Percentiles rank a stretch among this genome's conserved stretches.
phyloP scores from a whole-genome alignment of 768 basidiomycete species.

The Epithele typhae region DNA sequence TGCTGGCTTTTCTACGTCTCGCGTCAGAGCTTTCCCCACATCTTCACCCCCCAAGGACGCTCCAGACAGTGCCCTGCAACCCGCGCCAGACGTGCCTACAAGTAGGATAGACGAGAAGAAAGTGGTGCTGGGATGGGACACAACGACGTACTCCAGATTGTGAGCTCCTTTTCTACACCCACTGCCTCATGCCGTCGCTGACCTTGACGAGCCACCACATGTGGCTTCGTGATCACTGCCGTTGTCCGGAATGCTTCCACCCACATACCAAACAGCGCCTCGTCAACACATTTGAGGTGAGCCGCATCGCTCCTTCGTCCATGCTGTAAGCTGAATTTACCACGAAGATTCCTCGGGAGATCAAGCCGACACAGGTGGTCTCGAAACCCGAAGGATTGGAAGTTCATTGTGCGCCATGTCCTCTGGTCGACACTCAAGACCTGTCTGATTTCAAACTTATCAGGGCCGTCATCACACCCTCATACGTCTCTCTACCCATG shows the following conservation, averaged over 20 bases:
- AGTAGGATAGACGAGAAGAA: slow-evolving; percentile 51
- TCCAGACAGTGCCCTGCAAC: neutral
- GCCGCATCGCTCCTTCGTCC: neutral
- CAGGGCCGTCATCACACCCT: slow-evolving; percentile 53
- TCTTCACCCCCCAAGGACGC: too few species aligned
- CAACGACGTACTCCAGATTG: slow-evolving; percentile 73
- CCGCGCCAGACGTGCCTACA: slow-evolving; percentile 19
- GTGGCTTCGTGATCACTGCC: slow-evolving; percentile 91
- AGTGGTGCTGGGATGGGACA: slow-evolving; percentile 72
- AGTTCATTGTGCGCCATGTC: slow-evolving; percentile 59
- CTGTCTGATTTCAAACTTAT: too few species aligned
- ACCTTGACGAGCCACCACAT: slow-evolving; percentile 68
- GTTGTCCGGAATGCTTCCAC: slow-evolving; percentile 85
- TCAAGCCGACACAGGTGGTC: slow-evolving; percentile 58
- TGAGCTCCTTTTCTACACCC: slow-evolving; percentile 33
- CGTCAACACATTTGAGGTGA: slow-evolving; percentile 77
- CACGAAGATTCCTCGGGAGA: slow-evolving; percentile 67
- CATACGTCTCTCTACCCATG: slow-evolving; percentile 88
- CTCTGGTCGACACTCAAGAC: too few species aligned
- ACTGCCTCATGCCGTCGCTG: neutral
- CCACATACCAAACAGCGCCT: slow-evolving; percentile 86
- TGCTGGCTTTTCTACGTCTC: too few species aligned
- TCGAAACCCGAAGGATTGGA: slow-evolving; percentile 60
- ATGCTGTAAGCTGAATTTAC: neutral
- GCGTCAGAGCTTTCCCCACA: too few species aligned